Base-by-base conservation (phyloP, 306 rosid genomes). In the Vachellia collinsii region DNA sequence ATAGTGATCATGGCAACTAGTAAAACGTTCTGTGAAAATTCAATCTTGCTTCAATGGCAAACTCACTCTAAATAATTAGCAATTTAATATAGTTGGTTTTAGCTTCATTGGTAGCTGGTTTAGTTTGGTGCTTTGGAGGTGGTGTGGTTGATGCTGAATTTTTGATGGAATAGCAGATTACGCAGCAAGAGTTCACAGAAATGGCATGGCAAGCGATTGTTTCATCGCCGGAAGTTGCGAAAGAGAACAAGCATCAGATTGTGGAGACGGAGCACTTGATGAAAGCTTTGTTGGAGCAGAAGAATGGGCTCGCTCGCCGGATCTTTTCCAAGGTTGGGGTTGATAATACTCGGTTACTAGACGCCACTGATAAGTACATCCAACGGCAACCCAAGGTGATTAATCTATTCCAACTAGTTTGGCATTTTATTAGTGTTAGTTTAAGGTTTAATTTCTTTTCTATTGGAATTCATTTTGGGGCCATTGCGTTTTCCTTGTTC, bases 191-290 rank as follows among this genome's bases (percentile, higher is more conserved):
- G 12, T 95, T 95, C 80, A 95, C 99, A 6, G 99, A 95, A 59
- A 92, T 95, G 99, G 98, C 99, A 0, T 95, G 99, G 99, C 99
- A 95, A 85, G 93, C 89, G 0, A 89, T 95, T 80, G 93, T 93
- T 80, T 86, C 97, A 5, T 83, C 94, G 0, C 99, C 99, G 7
- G 99, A 95, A 83, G 94, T 95, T 76, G 99, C 99, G 1, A 95
- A 92, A 79, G 94, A 95, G 86, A 89, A 92, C 86, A 95, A 95
- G 82, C 99, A 95, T 89, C 99, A 95, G 85, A 95, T 95, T 65
- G 99, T 95, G 82, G 99, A 95, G 92, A 91, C 98, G 10, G 99
- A 95, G 82, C 99, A 95, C 88, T 82, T 95, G 88, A 91, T 95
- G 97, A 93, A 90, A 86, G 90, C 99, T 34, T 82, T 95, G 63